Percentiles rank a stretch among this genome's conserved stretches.
Evolutionary conservation across 2,329 filamentous ascomycete species (phyloP).

Genomic region (Didymella pinodella): DNA sequence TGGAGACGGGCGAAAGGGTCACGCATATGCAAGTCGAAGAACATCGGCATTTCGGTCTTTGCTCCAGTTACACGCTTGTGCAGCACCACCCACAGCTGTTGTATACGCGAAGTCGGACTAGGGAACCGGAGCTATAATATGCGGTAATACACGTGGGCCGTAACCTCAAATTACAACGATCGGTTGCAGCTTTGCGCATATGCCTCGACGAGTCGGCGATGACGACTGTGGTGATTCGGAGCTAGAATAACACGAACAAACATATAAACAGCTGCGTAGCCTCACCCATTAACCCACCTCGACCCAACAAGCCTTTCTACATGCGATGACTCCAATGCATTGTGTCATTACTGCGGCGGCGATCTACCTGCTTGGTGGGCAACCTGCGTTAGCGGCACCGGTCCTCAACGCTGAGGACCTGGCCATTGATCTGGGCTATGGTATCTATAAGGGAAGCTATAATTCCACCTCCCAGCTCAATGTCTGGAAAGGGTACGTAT

Average conservation of each 20-base stretch:
- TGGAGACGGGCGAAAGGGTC: background rate
- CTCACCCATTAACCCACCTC: background rate
- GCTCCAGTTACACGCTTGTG: conserved; percentile 1
- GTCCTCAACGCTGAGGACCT: background rate
- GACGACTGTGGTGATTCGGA: conserved; percentile 6
- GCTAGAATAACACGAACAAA: background rate
- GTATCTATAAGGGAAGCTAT: conserved; percentile 27
- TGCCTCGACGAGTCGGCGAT: background rate
- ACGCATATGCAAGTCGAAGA: background rate
- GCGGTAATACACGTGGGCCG: background rate
- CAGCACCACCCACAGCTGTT: background rate
- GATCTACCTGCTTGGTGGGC: conserved; percentile 5
- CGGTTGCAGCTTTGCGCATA: background rate
- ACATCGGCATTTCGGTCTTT: background rate
- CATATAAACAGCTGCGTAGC: conserved; percentile 3
- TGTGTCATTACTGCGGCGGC: background rate
- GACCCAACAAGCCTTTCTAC: background rate
- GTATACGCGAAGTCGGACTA: background rate
- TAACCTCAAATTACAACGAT: background rate
- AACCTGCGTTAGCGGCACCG: conserved; percentile 3
- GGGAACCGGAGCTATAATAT: background rate
- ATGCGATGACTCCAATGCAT: conserved; percentile 3
- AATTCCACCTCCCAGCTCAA: conserved; percentile 32
- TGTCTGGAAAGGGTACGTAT: conserved; percentile 35
- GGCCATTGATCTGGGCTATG: conserved; percentile 33